Base-by-base conservation (phyloP, 1,284 basidiomycete genomes). In the Trichosporon sp. region DNA sequence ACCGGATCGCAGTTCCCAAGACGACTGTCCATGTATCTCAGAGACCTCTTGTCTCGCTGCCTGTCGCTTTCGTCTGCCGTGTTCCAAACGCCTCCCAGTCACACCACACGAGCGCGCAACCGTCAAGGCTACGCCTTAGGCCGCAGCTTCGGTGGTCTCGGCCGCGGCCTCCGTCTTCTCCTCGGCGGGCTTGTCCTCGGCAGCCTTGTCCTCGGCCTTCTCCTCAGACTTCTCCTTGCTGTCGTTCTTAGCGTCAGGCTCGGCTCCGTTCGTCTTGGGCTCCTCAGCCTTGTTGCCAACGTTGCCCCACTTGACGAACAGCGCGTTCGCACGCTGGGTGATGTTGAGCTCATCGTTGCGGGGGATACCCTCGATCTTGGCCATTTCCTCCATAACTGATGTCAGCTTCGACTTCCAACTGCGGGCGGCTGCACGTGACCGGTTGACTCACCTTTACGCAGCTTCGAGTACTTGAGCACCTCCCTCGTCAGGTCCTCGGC, bases 391-490 rank as follows among this genome's bases (percentile, higher is more conserved):
- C 92, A 98, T 96, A 67, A 99, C 96, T 84, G 70, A 2, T 31
- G 63, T 63, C 59, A 63, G 59, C 59, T 37, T 14, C 46, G 14
- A 3, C 4, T n/a, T 48, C 16, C 2, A 5, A 19, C 1, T n/a
- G 46, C 2, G 21, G 61, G 75, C 69, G 74, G 73, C 46, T 16
- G 0, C 26, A 51, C 6, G 19, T 35, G 11, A 66, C 51, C 35
- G 2, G 48, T 31, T 16, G 43, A 74, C 79, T 73, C 67, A 83
- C 83, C 83, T 85, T 98, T 98, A 85, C 92, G 94, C 79, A 98
- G 97, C 87, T 98, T 98, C 74, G 96, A 96, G 86, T 90, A 91
- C 89, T 94, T 81, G 66, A 96, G 89, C 79, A 95, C 93, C 72
- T 92, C 89, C 73, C 94, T 90, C 71, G 90, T 92, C 86, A 97